Conservation (phyloP, 192 early-diverging fungal genomes). For the Phycomyces nitens region DNA sequence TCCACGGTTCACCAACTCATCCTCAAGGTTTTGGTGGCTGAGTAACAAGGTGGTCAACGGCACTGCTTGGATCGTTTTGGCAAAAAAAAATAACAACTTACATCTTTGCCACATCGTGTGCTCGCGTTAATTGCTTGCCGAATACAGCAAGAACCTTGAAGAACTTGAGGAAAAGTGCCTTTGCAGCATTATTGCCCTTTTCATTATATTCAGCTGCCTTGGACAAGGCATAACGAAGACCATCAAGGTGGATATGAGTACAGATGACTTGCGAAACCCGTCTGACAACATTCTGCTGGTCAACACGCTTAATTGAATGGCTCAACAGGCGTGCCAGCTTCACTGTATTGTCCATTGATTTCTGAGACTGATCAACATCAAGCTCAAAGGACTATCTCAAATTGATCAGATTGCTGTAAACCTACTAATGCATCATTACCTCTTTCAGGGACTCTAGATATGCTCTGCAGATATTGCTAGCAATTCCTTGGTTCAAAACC, state of each 20-base stretch:
- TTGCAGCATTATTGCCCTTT: conserved; percentile 13
- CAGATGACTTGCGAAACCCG: conserved; percentile 29
- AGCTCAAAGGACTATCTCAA: conserved; percentile 27
- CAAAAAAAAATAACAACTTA: too few relatives aligned
- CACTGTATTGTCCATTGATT: conserved; percentile 31
- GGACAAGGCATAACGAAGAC: conserved; percentile 30
- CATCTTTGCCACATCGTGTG: conserved; percentile 37
- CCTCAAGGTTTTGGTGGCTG: conserved; percentile 40
- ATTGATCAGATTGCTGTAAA: not conserved
- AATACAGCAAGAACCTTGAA: conserved; percentile 45
- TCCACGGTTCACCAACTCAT: conserved; percentile 17
- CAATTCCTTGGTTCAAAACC: conserved; percentile 7
- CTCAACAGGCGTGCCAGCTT: conserved; percentile 36
- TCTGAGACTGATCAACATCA: conserved; percentile 18
- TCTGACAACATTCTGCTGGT: conserved; percentile 24
- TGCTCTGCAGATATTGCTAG: conserved; percentile 30
- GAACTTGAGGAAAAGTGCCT: conserved; percentile 35
- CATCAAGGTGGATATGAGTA: conserved; percentile 39
- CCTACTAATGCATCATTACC: conserved; percentile 16
- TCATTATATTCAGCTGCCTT: conserved; percentile 22
- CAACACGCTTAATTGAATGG: conserved; percentile 9
- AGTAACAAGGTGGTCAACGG: not conserved
- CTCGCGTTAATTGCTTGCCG: conserved; percentile 27
- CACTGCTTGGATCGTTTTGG: too few relatives aligned
- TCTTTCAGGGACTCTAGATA: conserved; percentile 41